phyloP scores from a whole-genome alignment of 2,329 filamentous ascomycete genomes.

The Niveomyces coronatus region DNA sequence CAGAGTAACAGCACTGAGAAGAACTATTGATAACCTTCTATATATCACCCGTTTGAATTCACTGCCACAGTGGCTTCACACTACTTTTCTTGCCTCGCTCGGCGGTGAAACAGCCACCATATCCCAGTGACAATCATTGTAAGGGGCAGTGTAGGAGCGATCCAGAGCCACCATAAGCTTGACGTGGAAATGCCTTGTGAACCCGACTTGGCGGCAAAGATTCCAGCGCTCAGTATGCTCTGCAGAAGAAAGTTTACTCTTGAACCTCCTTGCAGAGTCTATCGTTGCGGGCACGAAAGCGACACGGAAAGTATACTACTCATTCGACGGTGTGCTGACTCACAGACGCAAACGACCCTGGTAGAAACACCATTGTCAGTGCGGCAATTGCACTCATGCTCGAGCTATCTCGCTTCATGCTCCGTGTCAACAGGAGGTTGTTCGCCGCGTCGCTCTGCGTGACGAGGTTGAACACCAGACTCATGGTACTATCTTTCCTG shows the following conservation, averaged over 20 bases:
- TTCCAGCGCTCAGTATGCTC: background rate
- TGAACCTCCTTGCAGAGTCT: background rate
- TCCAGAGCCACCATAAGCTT: background rate
- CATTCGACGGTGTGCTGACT: background rate
- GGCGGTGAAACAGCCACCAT: background rate
- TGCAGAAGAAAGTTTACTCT: background rate
- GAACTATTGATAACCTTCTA: background rate
- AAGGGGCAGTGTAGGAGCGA: background rate
- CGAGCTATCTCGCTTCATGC: background rate
- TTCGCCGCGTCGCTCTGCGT: background rate
- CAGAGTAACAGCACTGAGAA: too few species aligned
- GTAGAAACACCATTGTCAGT: background rate
- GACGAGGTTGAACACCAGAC: background rate
- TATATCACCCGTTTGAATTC: background rate
- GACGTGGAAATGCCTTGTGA: background rate
- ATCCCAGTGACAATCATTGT: background rate
- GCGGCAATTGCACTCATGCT: background rate
- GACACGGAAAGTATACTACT: too few species aligned
- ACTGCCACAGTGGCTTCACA: background rate
- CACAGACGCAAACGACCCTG: background rate
- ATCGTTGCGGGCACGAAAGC: too few species aligned
- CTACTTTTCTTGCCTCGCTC: too few species aligned
- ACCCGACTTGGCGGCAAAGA: background rate
- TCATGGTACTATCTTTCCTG: background rate
- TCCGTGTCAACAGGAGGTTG: background rate